These are phyloP conservation scores for Colletotrichum sp. DNA, from an alignment of 2,329 filamentous ascomycete genomes.

Conservation along the genomic window DNA sequence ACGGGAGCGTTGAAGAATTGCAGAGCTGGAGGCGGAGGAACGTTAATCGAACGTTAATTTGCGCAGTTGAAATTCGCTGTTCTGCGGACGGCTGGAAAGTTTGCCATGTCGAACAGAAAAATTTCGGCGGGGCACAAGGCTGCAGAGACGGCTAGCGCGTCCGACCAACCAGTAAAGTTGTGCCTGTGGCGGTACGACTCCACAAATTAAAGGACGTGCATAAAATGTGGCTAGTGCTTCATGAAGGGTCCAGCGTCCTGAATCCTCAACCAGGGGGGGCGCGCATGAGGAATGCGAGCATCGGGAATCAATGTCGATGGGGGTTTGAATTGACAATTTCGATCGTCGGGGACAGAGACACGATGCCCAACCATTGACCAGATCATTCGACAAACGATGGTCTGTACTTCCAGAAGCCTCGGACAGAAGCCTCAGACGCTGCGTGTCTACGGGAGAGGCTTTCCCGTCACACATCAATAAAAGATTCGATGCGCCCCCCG, in stretches of 20 bases:
- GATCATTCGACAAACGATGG: neutral
- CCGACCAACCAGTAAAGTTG: neutral
- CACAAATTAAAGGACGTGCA: neutral
- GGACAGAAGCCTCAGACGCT: neutral
- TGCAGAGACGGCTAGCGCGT: neutral
- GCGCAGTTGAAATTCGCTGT: constrained; percentile 3
- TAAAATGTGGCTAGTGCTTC: neutral
- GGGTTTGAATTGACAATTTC: neutral
- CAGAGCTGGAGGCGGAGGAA: neutral
- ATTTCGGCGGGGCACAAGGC: constrained; percentile 12
- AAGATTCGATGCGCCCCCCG: neutral
- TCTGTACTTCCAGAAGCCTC: neutral
- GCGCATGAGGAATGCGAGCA: neutral
- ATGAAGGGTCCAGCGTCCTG: constrained; percentile 1
- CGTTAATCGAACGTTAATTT: constrained; percentile 21
- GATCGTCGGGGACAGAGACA: neutral
- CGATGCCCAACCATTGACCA: neutral
- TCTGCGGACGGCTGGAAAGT: neutral
- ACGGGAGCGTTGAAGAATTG: constrained; percentile 21
- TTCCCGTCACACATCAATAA: neutral
- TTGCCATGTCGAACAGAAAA: constrained; percentile 9
- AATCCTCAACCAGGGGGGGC: neutral
- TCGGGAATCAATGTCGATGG: neutral
- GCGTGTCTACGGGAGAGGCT: neutral
- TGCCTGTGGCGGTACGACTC: constrained; percentile 2